Base-by-base conservation (phyloP, 345 rosid genomes). In the Psidium friedrichsthalianum region DNA sequence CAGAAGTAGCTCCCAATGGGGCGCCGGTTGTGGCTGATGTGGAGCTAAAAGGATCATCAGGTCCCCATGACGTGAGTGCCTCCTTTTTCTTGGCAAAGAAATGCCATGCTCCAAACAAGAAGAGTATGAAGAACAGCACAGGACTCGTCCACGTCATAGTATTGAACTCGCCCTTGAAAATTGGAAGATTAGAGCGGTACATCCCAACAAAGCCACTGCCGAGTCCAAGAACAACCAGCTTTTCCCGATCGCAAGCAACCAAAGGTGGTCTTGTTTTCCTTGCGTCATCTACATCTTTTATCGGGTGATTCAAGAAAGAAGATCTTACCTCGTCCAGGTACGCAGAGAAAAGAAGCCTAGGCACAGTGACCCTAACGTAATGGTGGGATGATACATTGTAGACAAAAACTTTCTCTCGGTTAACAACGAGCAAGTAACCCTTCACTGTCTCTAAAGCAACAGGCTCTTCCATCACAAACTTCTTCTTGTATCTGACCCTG, bases 81-180 rank as follows among this genome's bases (percentile, higher is more conserved):
- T 96, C 99, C 90, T 97, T 96, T 94, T 97, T 97, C 95, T 96
- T 96, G 6, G 98, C 96, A 74, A 97, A 97, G 84, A 97, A 96
- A 83, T 95, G 96, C 99, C 99, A 97, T 6, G 98, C 95, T 22
- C 89, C 96, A 29, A 96, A 96, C 74, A 97, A 85, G 89, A 97
- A 94, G 82, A 96, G 89, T 82, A 97, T 80, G 88, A 97, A 97
- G 87, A 97, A 92, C 89, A 96, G 83, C 57, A 96, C 96, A 32
- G 99, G 99, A 80, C 94, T 93, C 54, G 96, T 96, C 94, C 98
- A 97, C 12, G 91, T 89, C 95, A 97, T 90, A 51, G 95, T 90
- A 88, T 84, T 96, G 85, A 91, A 91, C 76, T 97, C 98, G 56
- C 92, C 95, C 88, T 92, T 93, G 64, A 86, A 87, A 40, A 91